Evolutionary conservation across 2,329 filamentous ascomycete genomes (phyloP), one percentile per base, ranked within the genome.

Genomic region (Teratosphaeria destructans): DNA sequence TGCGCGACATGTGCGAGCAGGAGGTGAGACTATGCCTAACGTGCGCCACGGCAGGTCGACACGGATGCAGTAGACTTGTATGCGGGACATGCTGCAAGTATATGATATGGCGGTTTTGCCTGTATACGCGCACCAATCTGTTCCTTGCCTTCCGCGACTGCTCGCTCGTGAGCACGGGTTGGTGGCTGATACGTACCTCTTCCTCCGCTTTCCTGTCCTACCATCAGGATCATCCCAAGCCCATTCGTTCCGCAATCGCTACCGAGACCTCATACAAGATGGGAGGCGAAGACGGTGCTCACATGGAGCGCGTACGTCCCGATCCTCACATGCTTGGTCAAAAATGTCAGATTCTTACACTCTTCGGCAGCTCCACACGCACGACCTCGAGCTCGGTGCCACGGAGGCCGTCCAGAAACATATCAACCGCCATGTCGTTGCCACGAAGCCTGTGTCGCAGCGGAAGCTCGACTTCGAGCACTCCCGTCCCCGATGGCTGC

Each of bases 391-490:
- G 66, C 65, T 82, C 19, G 81, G 81, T 60, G 74, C 80, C 1
- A 81, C 80, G 3, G 81, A 83, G 59, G 81, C 78, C 3, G 69
- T 82, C 12, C 75, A 82, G 66, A 71, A 75, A 54, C 81, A 83
- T 66, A 71, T 78, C 54, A 72, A 74, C 7, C 74, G 80, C 23
- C 74, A 81, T 67, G 79, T 83, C 19, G 76, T 82, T 10, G 68
- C 76, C 26, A 64, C 76, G 3, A 79, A 78, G 62, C 77, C 80
- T 10, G 76, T 84, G 8, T 79, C 80, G 3, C 77, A 83, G 65
- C 74, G 78, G 16, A 81, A 77, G 63, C 77, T 84, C 56, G 73
- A 81, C 65, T 82, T 82, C 61, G 82, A 85, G 68, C 76, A 79
- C 62, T 60, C 71, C 3, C 74, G 82, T 55, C 82, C 82, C 11